phyloP scores from a whole-genome alignment of 78 protist species.

The Diacronema lutheri region DNA sequence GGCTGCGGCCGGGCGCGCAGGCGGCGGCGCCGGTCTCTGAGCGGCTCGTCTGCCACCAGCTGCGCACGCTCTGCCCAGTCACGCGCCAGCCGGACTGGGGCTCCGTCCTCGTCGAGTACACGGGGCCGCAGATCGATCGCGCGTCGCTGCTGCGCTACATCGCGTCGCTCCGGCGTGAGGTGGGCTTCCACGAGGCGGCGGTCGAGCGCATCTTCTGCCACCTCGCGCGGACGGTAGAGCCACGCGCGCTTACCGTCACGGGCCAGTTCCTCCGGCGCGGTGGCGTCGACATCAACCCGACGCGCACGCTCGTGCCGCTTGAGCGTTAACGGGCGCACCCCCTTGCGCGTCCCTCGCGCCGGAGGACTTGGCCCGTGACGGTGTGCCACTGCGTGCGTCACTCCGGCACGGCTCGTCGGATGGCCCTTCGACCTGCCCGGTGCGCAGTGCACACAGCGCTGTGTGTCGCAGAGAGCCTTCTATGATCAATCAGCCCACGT shows the following conservation, averaged over 20 bases:
- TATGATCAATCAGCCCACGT: no score
- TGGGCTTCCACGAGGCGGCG: neutral
- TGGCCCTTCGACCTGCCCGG: no score
- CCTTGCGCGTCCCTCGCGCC: no score
- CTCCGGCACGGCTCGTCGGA: no score
- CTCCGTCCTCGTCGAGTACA: neutral
- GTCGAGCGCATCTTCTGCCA: neutral
- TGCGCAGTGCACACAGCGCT: no score
- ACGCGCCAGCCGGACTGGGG: slow-evolving; percentile 19
- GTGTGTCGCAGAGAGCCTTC: no score
- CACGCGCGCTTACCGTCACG: neutral
- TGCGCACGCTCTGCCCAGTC: slow-evolving; percentile 4
- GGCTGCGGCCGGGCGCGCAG: no score
- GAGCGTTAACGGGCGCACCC: no score
- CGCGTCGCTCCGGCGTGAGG: neutral
- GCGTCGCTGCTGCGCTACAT: neutral
- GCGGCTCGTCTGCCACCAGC: neutral
- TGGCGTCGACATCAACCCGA: slow-evolving; percentile 5
- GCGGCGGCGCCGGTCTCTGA: neutral
- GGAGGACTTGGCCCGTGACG: no score
- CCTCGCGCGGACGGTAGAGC: neutral
- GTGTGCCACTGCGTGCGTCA: no score
- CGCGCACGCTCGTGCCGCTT: no score
- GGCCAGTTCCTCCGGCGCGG: slow-evolving; percentile 9
- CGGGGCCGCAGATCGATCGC: neutral